Conservation (phyloP, 305 asterid genomes). For the Solanum chacoense region DNA sequence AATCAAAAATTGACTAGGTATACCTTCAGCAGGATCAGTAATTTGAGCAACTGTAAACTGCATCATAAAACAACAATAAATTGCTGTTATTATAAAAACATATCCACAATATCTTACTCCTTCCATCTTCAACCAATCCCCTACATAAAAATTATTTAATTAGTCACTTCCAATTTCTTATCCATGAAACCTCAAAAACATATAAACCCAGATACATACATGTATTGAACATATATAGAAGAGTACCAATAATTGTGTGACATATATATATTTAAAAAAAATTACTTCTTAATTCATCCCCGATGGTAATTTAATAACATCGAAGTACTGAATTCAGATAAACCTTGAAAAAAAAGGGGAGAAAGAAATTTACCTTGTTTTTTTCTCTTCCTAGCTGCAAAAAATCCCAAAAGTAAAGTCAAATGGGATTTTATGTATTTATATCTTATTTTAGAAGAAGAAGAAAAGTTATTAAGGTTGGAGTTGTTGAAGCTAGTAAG, state of each 20-base stretch:
- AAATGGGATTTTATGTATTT: neutral
- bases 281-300: neutral
- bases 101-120: slow-evolving; percentile 3
- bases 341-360: fast-evolving
- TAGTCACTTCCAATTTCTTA: neutral
- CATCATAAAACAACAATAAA: slow-evolving; percentile 14
- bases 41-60: slow-evolving; percentile 2
- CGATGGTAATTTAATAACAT: neutral
- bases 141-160: neutral
- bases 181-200: neutral
- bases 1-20: neutral
- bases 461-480: neutral
- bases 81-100: slow-evolving; percentile 7
- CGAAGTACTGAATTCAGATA: neutral
- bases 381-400: neutral
- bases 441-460: neutral
- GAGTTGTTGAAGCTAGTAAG: neutral
- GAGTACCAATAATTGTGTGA: neutral
- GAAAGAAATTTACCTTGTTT: neutral
- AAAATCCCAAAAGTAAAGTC: neutral
- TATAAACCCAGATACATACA: neutral
- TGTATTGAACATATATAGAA: neutral
- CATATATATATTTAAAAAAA: neutral
- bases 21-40: slow-evolving; percentile 34
- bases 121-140: slow-evolving; percentile 9